Percentiles rank a stretch among this genome's conserved stretches.
Evolutionary conservation across 495 filamentous ascomycete genomes (phyloP).

Genomic region (Annulohypoxylon bovei): DNA sequence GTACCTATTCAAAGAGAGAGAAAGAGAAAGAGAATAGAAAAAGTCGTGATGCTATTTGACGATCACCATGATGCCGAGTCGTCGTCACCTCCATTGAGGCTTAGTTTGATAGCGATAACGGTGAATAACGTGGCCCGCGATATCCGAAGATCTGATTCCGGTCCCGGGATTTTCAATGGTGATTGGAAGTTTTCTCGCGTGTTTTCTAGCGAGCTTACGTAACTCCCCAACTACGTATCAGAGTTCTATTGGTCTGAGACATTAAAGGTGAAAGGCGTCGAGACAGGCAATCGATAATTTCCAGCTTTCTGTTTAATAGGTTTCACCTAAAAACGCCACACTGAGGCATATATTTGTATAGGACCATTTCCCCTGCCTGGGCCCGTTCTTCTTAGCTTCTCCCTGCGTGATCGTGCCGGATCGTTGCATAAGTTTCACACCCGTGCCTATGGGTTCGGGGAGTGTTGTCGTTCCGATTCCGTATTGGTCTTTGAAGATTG

Average conservation of each 20-base stretch:
- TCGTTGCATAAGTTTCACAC: conserved; percentile 9
- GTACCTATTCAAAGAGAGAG: conserved; percentile 7
- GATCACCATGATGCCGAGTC: conserved; percentile 37
- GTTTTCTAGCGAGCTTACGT: conserved; percentile 1
- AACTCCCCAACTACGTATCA: conserved; percentile 27
- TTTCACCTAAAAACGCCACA: neutral
- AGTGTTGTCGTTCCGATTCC: neutral
- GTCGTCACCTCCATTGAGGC: conserved; percentile 32
- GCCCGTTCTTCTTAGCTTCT: neutral
- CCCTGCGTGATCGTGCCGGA: conserved; percentile 7
- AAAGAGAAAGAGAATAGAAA: neutral
- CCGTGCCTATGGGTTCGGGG: neutral
- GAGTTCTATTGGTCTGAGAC: conserved; percentile 30
- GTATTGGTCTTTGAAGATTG: neutral
- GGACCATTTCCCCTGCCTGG: neutral
- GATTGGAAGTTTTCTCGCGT: neutral
- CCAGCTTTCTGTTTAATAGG: neutral
- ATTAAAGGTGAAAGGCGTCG: neutral
- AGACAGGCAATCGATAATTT: neutral
- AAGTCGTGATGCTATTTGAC: conserved; percentile 16
- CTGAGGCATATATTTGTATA: neutral
- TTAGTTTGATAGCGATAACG: conserved; percentile 21
- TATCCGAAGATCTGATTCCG: conserved; percentile 22
- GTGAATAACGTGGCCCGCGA: conserved; percentile 19
- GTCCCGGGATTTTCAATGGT: neutral